Conservation (phyloP, 176 grass and related monocot genomes). For the Aegilops longissima region DNA sequence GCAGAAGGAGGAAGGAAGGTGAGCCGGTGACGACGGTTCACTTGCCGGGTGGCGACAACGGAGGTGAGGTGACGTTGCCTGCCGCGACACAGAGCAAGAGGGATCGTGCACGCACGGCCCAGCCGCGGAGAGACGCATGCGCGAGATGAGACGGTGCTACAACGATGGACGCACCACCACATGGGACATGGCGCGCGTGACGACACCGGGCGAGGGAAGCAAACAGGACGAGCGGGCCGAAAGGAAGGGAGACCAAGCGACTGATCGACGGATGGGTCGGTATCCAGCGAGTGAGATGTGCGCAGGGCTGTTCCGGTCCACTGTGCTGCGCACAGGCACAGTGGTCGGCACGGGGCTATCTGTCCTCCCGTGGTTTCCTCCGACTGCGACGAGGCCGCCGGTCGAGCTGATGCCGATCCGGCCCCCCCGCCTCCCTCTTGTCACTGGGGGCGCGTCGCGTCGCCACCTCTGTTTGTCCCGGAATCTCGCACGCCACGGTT, state of each 20-base stretch:
- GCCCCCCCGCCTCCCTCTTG: background rate
- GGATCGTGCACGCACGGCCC: background rate
- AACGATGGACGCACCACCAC: background rate
- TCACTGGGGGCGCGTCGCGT: conserved; percentile 24
- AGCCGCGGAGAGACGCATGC: background rate
- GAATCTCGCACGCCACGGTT: conserved; percentile 5
- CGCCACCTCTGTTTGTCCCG: conserved; percentile 29
- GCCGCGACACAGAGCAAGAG: too few species aligned
- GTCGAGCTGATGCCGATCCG: background rate
- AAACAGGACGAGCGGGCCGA: background rate
- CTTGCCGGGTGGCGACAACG: background rate
- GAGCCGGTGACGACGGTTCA: background rate
- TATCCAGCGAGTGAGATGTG: background rate
- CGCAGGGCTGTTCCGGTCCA: background rate
- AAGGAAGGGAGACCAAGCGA: background rate
- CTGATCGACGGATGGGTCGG: background rate
- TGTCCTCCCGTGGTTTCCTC: background rate
- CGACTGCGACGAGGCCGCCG: background rate
- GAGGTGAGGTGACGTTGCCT: background rate
- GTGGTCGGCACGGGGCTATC: background rate
- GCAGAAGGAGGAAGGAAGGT: too few species aligned
- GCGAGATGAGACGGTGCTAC: background rate
- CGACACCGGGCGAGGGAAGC: background rate
- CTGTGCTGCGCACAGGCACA: background rate
- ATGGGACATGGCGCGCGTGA: background rate